Conservation (phyloP, 257 asterid species). For the Agastache rugosa region DNA sequence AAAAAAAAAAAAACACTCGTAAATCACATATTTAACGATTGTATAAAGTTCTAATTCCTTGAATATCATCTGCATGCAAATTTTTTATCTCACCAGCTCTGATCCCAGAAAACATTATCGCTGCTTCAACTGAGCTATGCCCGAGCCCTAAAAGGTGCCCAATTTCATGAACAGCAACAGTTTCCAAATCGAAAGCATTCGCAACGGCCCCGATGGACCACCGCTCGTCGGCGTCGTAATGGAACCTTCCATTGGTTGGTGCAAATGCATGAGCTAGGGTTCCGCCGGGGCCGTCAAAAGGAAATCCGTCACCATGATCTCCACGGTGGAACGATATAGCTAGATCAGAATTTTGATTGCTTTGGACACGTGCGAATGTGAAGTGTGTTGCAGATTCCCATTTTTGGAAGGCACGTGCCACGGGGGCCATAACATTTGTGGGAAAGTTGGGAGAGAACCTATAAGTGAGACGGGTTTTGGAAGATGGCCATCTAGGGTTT, state of each 20-base stretch:
- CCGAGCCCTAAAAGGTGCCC: constrained; percentile 33
- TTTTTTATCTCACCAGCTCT: not conserved
- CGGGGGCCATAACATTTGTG: not conserved
- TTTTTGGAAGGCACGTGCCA: constrained; percentile 34
- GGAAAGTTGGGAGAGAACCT: constrained; percentile 21
- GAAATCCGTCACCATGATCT: not conserved
- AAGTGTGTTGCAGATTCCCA: constrained; percentile 42
- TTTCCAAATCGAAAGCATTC: constrained; percentile 13
- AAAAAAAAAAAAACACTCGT: too few species aligned
- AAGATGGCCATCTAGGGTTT: constrained; percentile 41
- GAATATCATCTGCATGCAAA: constrained; percentile 11
- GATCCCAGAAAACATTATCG: constrained; percentile 17
- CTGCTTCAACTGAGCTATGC: not conserved
- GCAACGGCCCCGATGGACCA: constrained; percentile 29
- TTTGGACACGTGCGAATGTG: constrained; percentile 5
- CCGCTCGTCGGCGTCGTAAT: constrained; percentile 40
- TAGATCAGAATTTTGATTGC: not conserved
- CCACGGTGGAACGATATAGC: not conserved
- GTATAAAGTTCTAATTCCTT: constrained; percentile 24
- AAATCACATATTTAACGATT: too few species aligned
- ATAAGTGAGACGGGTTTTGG: constrained; percentile 36
- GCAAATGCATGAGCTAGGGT: constrained; percentile 44
- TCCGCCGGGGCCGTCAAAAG: constrained; percentile 47
- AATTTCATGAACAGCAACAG: constrained; percentile 28
- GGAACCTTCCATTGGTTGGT: constrained; percentile 43